phyloP scores from a whole-genome alignment of 805 yeast species.

The Kregervanrija pseudodelftensis region DNA sequence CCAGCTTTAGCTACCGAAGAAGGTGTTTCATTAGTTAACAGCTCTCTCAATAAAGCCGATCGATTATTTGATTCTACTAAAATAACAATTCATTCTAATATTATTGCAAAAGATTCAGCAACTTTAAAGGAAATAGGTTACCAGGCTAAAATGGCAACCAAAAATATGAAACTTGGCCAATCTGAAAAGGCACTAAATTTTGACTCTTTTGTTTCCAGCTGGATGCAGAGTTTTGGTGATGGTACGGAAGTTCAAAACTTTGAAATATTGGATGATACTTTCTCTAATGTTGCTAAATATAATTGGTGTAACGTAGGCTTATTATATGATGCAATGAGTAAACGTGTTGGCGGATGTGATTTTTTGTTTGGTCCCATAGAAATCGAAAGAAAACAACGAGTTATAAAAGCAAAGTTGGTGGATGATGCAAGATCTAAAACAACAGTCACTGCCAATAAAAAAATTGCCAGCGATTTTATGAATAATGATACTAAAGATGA shows the following conservation, averaged over 20 bases:
- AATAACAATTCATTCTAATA: conserved; percentile 27
- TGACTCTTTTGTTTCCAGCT: conserved; percentile 38
- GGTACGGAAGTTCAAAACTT: conserved; percentile 17
- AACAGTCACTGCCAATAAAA: conserved; percentile 47
- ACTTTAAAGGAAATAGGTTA: conserved; percentile 53
- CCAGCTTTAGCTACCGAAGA: conserved; percentile 51
- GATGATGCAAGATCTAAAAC: conserved; percentile 34
- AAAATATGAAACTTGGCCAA: conserved; percentile 52
- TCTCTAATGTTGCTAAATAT: conserved; percentile 23
- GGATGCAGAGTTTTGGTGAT: conserved; percentile 28
- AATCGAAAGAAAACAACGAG: conserved; percentile 45
- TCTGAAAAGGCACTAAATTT: conserved; percentile 43
- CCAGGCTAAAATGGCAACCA: conserved; percentile 57
- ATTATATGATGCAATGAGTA: conserved; percentile 38
- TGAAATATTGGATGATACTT: conserved; percentile 27
- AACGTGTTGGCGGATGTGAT: conserved; percentile 43
- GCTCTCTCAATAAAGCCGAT: conserved; percentile 40
- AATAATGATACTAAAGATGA: conserved; percentile 42
- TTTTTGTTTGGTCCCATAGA: conserved; percentile 69
- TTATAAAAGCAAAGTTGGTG: conserved; percentile 27
- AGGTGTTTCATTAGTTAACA: conserved; percentile 43
- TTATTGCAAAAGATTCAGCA: conserved; percentile 58
- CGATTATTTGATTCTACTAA: conserved; percentile 37
- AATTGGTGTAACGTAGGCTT: conserved; percentile 59
- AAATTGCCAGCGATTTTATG: conserved; percentile 44